Evolutionary conservation across 495 filamentous ascomycete genomes (phyloP).

Genomic region (Lentithecium fluviatile): DNA sequence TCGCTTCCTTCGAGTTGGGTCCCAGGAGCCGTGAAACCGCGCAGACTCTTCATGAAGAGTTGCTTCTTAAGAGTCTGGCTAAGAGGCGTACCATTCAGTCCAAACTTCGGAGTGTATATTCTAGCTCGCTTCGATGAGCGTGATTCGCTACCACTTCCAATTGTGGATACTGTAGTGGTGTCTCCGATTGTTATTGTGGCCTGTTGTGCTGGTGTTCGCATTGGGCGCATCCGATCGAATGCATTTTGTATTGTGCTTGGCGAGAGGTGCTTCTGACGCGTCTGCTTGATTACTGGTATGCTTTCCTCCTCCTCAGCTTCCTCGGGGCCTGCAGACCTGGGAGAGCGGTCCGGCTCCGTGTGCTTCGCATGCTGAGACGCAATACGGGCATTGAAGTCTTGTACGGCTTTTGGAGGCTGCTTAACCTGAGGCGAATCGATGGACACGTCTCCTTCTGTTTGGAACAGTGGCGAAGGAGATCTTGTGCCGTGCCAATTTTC

Average conservation of each 20-base stretch:
- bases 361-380: slow-evolving; percentile 30
- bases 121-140: slow-evolving; percentile 44
- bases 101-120: slow-evolving; percentile 36
- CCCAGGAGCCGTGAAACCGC: slow-evolving; percentile 72
- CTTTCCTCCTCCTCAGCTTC: slow-evolving; percentile 13
- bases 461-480: neutral
- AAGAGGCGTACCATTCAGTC: slow-evolving; percentile 24
- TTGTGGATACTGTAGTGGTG: slow-evolving; percentile 64
- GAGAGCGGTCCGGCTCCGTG: neutral
- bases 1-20: slow-evolving; percentile 44
- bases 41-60: slow-evolving; percentile 64
- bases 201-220: slow-evolving; percentile 63
- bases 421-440: neutral
- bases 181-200: slow-evolving; percentile 90
- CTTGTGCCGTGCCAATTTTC: neutral
- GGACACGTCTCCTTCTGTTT: neutral
- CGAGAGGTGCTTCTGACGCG: slow-evolving; percentile 32
- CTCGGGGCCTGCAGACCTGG: neutral
- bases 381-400: slow-evolving; percentile 47
- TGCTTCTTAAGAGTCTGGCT: slow-evolving; percentile 43
- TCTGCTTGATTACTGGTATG: slow-evolving; percentile 24
- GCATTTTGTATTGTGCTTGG: slow-evolving; percentile 60
- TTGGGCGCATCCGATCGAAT: slow-evolving; percentile 66
- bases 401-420: slow-evolving; percentile 27
- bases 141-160: slow-evolving; percentile 49